Conservation (phyloP, 805 yeast species). For the Grigorovia transvaalensis region DNA sequence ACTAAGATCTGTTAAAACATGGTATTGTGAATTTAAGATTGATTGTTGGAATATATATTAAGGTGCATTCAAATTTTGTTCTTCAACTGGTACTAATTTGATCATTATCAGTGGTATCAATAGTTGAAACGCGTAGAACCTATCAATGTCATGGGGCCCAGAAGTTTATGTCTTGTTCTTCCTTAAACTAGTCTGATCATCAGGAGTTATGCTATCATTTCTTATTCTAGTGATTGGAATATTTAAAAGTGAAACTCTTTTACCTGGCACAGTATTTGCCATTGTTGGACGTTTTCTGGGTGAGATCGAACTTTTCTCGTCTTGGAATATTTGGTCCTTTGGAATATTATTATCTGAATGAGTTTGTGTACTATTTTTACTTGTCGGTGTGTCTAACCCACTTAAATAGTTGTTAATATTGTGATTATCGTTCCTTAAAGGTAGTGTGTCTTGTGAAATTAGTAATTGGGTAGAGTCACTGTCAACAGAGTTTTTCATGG, state of each 20-base stretch:
- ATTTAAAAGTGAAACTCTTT: constrained; percentile 18
- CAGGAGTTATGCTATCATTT: constrained; percentile 3
- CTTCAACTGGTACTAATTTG: background rate
- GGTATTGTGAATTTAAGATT: no score
- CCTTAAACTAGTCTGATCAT: no score
- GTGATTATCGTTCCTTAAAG: background rate
- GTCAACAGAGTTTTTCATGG: background rate
- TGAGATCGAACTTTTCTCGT: background rate
- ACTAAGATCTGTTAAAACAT: no score
- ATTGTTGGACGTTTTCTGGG: constrained; percentile 2
- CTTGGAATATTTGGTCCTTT: background rate
- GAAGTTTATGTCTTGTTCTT: no score
- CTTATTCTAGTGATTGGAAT: constrained; percentile 24
- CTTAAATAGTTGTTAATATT: background rate
- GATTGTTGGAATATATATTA: background rate
- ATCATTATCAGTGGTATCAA: background rate
- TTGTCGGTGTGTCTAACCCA: background rate
- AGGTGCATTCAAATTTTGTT: background rate
- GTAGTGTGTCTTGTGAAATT: background rate
- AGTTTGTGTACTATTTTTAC: background rate
- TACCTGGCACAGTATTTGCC: constrained; percentile 5
- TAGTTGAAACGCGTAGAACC: background rate
- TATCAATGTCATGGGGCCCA: background rate
- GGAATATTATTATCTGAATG: background rate
- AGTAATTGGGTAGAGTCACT: background rate